Conservation (phyloP, 495 filamentous ascomycete species). For the Margaritispora aquatica region DNA sequence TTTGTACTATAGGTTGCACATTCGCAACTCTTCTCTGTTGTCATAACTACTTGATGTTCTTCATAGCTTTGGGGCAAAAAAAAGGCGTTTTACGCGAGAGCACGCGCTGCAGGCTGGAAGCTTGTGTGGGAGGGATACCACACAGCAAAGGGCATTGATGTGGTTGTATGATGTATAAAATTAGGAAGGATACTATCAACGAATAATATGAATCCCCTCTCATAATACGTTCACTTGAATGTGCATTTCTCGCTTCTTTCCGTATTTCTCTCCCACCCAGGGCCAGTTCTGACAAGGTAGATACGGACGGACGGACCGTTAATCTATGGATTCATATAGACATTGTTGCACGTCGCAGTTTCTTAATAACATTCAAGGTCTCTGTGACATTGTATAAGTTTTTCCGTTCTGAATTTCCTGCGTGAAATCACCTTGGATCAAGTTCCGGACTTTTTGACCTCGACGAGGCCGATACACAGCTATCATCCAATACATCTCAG, state of each 20-base stretch:
- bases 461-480: not conserved
- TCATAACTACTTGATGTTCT: conserved; percentile 20
- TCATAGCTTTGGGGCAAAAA: conserved; percentile 25
- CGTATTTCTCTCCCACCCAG: no score
- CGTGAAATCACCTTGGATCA: not conserved
- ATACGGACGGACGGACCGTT: not conserved
- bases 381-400: not conserved
- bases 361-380: not conserved
- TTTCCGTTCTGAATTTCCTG: not conserved
- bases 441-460: not conserved
- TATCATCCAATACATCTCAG: not conserved
- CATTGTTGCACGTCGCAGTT: conserved; percentile 18
- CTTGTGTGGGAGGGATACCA: conserved; percentile 15
- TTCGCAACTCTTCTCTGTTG: conserved; percentile 26
- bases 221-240: conserved; percentile 1
- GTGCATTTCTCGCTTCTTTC: not conserved
- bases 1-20: conserved; percentile 25
- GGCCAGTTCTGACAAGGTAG: no score
- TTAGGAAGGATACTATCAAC: conserved; percentile 28
- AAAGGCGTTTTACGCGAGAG: conserved; percentile 15
- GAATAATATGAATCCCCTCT: conserved; percentile 28
- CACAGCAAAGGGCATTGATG: conserved; percentile 22
- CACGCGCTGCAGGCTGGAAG: conserved; percentile 19
- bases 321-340: not conserved
- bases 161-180: conserved; percentile 23